Conservation (phyloP, 2,329 filamentous ascomycete species). For the Epichloe typhina region DNA sequence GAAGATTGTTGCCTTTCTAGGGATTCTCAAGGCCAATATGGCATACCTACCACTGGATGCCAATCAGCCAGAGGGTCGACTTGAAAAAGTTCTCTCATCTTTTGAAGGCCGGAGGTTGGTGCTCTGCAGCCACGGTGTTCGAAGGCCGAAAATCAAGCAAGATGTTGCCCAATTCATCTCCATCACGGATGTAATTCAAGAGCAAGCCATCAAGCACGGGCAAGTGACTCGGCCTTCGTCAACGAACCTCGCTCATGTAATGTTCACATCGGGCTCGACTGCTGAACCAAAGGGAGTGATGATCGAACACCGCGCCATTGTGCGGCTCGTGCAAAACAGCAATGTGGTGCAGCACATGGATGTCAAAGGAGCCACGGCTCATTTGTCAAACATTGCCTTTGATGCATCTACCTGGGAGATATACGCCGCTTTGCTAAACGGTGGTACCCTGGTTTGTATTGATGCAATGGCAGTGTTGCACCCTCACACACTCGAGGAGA, state of each 20-base stretch:
- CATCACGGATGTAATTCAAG: not conserved
- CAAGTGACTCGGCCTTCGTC: not conserved
- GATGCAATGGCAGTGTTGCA: conserved; percentile 6
- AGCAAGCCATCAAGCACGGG: not conserved
- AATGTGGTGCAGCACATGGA: not conserved
- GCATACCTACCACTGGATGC: conserved; percentile 15
- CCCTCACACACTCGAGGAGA: not conserved
- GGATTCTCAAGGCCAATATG: conserved; percentile 14
- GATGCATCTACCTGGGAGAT: conserved; percentile 9
- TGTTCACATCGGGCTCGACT: conserved; percentile 2
- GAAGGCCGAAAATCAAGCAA: not conserved
- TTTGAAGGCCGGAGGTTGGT: not conserved
- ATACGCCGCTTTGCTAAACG: conserved; percentile 7
- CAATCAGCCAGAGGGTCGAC: conserved; percentile 8
- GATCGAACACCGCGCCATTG: not conserved
- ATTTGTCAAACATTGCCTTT: conserved; percentile 8
- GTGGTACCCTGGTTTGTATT: conserved; percentile 8
- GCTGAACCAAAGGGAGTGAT: conserved; percentile 1
- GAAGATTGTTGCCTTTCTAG: conserved; percentile 8
- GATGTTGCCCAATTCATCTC: not conserved
- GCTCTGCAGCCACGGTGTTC: not conserved
- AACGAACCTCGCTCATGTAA: conserved; percentile 1
- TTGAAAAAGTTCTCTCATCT: conserved; percentile 10
- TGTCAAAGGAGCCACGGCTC: not conserved
- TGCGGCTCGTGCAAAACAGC: not conserved